phyloP scores from a whole-genome alignment of 208 protist species.

The Phytomonas francai region DNA sequence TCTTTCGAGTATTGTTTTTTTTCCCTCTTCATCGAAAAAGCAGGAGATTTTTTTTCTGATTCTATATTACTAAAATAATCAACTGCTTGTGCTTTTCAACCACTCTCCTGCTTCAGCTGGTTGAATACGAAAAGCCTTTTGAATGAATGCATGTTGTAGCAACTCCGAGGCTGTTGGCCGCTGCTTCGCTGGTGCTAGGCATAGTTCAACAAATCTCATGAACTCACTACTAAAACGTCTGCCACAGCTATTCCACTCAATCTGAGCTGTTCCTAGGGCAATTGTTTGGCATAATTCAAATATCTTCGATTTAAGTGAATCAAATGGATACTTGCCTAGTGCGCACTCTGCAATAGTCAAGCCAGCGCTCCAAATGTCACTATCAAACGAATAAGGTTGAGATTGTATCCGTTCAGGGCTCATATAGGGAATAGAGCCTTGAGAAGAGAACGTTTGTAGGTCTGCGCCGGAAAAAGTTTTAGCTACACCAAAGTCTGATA shows the following conservation, averaged over 20 bases:
- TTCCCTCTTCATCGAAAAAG: not conserved
- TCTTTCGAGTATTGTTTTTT: constrained; percentile 8
- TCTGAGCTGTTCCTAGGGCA: constrained; percentile 40
- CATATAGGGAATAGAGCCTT: constrained; percentile 93
- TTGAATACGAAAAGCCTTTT: constrained; percentile 46
- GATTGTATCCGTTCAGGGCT: constrained; percentile 89
- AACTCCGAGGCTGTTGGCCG: constrained; percentile 64
- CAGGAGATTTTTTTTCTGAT: constrained; percentile 1
- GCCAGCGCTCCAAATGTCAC: constrained; percentile 91
- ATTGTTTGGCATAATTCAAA: constrained; percentile 84
- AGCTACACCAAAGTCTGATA: constrained; percentile 96
- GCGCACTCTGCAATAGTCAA: constrained; percentile 85
- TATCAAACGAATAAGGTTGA: constrained; percentile 82
- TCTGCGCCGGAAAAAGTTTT: constrained; percentile 74
- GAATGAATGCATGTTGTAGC: constrained; percentile 73
- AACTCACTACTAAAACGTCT: constrained; percentile 54
- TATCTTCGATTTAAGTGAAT: constrained; percentile 49
- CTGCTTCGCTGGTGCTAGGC: constrained; percentile 37
- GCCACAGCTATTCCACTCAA: constrained; percentile 50
- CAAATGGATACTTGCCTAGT: constrained; percentile 82
- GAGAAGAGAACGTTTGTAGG: constrained; percentile 71
- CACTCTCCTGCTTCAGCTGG: constrained; percentile 57
- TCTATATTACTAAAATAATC: constrained; percentile 2
- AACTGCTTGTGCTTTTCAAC: constrained; percentile 14
- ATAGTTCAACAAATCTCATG: constrained; percentile 72